These are phyloP conservation scores for Mariannaea sp. DNA, from an alignment of 2,329 filamentous ascomycete species.

Conservation along the genomic window DNA sequence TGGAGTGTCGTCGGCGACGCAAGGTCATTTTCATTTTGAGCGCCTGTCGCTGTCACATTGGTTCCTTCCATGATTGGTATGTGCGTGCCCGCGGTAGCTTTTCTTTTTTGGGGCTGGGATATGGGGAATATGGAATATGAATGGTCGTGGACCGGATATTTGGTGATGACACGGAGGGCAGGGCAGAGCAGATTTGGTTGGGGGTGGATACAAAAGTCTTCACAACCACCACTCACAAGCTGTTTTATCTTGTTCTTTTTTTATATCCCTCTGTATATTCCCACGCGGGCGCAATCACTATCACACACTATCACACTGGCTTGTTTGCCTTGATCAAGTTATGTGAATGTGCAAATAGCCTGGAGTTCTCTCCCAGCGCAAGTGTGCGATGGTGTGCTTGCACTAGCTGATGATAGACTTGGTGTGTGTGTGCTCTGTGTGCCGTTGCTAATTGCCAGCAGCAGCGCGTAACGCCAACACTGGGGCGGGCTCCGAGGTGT, in stretches of 20 bases:
- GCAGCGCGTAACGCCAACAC: slow-evolving; percentile 22
- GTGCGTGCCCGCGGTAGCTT: slow-evolving; percentile 1
- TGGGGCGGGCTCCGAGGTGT: slow-evolving; percentile 25
- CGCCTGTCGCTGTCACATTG: slow-evolving; percentile 33
- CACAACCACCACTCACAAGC: slow-evolving; percentile 1
- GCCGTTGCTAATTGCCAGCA: not conserved
- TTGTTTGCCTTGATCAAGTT: not conserved
- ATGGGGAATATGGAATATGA: not conserved
- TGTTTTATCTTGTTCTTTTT: not conserved
- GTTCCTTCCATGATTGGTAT: slow-evolving; percentile 20
- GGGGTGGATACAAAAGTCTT: slow-evolving; percentile 14
- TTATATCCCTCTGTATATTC: not conserved
- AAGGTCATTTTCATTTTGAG: slow-evolving; percentile 39
- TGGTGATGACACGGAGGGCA: slow-evolving; percentile 1
- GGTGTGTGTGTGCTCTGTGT: not conserved
- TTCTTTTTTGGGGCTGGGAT: slow-evolving; percentile 12
- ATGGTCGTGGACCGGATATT: not conserved
- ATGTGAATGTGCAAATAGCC: too few species aligned
- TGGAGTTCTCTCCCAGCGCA: too few species aligned
- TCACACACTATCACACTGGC: not conserved
- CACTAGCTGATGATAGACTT: too few species aligned
- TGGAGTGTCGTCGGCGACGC: slow-evolving; percentile 55
- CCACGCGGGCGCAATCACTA: not conserved
- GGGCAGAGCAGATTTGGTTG: slow-evolving; percentile 6
- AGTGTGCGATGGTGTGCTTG: too few species aligned